Evolutionary conservation across 306 rosid species (phyloP), one percentile per base, ranked within the genome.

Genomic region (Begonia masoniana): DNA sequence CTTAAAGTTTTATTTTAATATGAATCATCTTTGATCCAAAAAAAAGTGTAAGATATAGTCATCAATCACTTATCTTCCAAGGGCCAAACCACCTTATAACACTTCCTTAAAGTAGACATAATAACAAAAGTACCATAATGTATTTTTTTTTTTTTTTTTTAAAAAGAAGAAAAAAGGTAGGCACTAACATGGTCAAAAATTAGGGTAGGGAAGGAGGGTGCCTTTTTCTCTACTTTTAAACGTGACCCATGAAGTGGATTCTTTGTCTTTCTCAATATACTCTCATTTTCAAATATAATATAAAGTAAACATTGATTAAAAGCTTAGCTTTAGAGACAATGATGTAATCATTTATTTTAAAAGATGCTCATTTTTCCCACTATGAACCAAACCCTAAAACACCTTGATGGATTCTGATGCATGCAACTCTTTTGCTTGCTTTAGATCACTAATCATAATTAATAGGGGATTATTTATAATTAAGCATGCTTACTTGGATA

Each of bases 391-490:
- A 12, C 51, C 51, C 14, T 47, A 47, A 47, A 47, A 47, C 9
- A 13, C 15, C 51, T 13, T 47, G 51, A 47, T 47, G 51, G 51
- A 47, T 47, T 47, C 51, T 47, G 51, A 47, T 47, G 51, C 51
- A 47, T 47, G 51, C 11, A 1, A 47, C 5, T 13, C 13, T 47
- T 12, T 13, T 15, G 11, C 51, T 47, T 13, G 51, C 51, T 47
- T 47, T 47, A 13, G 6, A 13, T 47, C 51, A 13, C 16, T 15
- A 13, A 13, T 12, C 51, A 13, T 15, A 47, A 13, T 47, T 6
- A 47, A 15, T 8, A 12, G 16, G 11, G 15, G 16, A 10, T 15
- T 47, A 47, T 12, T 47, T 47, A 13, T 47, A 13, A 15, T 12
- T 47, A 31, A 7, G 39, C 39, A 31, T 31, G 39, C 39, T 31